Base-by-base conservation (phyloP, 2,329 filamentous ascomycete species). In the Verticillium albo-atrum region DNA sequence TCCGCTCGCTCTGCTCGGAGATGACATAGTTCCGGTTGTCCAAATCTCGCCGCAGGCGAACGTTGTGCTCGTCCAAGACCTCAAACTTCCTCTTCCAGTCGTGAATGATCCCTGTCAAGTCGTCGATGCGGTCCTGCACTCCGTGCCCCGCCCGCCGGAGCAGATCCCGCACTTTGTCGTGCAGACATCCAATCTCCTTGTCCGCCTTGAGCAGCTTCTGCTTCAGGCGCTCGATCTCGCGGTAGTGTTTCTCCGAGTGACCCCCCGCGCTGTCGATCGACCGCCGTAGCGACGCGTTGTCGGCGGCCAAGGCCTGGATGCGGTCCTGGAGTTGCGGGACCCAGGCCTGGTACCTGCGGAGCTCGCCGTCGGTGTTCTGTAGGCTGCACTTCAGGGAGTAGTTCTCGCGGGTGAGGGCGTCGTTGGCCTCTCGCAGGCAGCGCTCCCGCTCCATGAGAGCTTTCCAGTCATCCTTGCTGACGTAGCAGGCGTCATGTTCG, bases 201-300 rank as follows among this genome's bases (percentile, higher is more conserved):
- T 75, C 71, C 4, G 78, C 68, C 61, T 66, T 70, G 53, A 67
- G 66, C 56, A 74, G 64, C 62, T 72, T 73, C 60, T 70, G 63
- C 3, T 71, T 68, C 12, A 77, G 64, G 52, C 67, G 68, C 28
- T 73, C 71, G 28, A 72, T 58, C 55, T 76, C 72, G 52, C 58
- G 65, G 34, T 70, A 66, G 52, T 71, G 68, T 35, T 68, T 71
- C 54, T 66, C 64, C 2, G 71, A 67, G 56, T 66, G 61, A 23
- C 70, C 70, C n/a, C 70, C 65, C 1, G 66, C 65, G 28, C 65
- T 70, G 30, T 77, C 74, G 37, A 74, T 61, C 6, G 71, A 69
- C n/a, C 70, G 71, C 14, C 76, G 72, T 5, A 81, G 70, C 7
- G 70, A 67, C 17, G 70, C 67, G 62, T 79, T 79, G 32, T 79